Conservation (phyloP, 495 filamentous ascomycete genomes). For the Penicillium daleae region DNA sequence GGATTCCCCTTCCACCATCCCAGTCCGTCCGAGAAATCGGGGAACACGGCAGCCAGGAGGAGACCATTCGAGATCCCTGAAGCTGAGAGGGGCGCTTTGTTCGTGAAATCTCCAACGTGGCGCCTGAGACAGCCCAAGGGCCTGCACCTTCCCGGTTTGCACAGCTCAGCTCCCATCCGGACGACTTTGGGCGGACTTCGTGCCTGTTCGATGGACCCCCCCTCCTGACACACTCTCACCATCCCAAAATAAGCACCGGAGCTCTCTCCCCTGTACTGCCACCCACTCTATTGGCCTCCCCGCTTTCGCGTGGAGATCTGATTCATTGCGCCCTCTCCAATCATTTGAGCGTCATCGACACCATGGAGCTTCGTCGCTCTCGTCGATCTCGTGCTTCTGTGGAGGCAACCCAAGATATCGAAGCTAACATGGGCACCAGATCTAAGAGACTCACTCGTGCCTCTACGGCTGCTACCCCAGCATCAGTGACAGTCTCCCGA, state of each 20-base stretch:
- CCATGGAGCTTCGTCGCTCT: slow-evolving; percentile 54
- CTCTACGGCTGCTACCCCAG: slow-evolving; percentile 35
- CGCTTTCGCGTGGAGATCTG: slow-evolving; percentile 8
- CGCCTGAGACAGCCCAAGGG: slow-evolving; percentile 31
- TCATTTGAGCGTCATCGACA: slow-evolving; percentile 17
- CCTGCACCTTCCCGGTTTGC: slow-evolving; percentile 46
- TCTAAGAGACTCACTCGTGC: slow-evolving; percentile 42
- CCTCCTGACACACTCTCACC: background rate
- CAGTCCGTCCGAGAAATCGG: slow-evolving; percentile 10
- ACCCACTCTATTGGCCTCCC: slow-evolving; percentile 17
- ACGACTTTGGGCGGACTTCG: slow-evolving; percentile 20
- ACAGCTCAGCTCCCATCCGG: slow-evolving; percentile 18
- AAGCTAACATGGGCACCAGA: slow-evolving; percentile 45
- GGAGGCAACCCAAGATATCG: slow-evolving; percentile 42
- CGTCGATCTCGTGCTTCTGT: slow-evolving; percentile 51
- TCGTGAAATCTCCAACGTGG: slow-evolving; percentile 34
- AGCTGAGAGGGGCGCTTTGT: slow-evolving; percentile 30
- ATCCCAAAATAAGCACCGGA: slow-evolving; percentile 9
- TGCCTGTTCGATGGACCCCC: slow-evolving; percentile 8
- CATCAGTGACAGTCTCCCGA: slow-evolving; percentile 57
- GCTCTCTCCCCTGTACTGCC: slow-evolving; percentile 25
- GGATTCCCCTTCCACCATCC: background rate
- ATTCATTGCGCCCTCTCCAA: slow-evolving; percentile 6
- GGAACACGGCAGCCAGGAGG: slow-evolving; percentile 25
- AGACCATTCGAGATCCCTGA: slow-evolving; percentile 23